These are phyloP conservation scores for Pseudotsuga menziesii DNA, from an alignment of 75 land plant genomes.

Conservation along the genomic window DNA sequence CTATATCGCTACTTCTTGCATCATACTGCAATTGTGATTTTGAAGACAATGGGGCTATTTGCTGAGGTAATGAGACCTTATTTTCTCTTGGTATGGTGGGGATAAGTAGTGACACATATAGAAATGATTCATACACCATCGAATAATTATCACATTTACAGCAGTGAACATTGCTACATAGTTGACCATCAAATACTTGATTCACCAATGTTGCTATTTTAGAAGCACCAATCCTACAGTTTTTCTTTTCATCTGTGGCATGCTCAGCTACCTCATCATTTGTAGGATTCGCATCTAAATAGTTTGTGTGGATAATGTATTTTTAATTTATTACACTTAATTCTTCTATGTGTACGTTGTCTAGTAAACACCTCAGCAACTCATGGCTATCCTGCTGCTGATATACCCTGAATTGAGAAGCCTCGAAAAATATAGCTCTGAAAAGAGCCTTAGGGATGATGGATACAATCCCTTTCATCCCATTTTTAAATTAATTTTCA, in stretches of 20 bases:
- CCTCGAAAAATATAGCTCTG: slow-evolving; percentile 64
- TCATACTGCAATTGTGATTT: neutral
- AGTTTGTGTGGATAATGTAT: neutral
- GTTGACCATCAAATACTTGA: slow-evolving; percentile 72
- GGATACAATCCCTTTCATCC: neutral
- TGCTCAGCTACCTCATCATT: slow-evolving; percentile 4
- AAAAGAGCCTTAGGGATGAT: slow-evolving; percentile 64
- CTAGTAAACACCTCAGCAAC: slow-evolving; percentile 72
- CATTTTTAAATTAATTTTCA: slow-evolving; percentile 13
- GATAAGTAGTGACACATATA: slow-evolving; percentile 84
- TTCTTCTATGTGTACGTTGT: slow-evolving; percentile 70
- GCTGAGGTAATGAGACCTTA: neutral
- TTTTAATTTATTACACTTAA: slow-evolving; percentile 23
- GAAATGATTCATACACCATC: slow-evolving; percentile 73
- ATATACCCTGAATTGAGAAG: slow-evolving; percentile 84
- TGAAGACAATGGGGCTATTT: neutral
- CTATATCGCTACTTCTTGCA: neutral
- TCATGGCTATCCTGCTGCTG: slow-evolving; percentile 99
- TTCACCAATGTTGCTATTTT: slow-evolving; percentile 57
- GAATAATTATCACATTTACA: slow-evolving; percentile 78
- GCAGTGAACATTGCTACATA: slow-evolving; percentile 79
- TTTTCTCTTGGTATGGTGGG: slow-evolving; percentile 42
- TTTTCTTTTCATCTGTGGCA: neutral
- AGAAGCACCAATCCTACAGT: no score
- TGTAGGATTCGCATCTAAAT: neutral